phyloP scores from a whole-genome alignment of 2,329 filamentous ascomycete genomes.

The Lizonia empirigonia region DNA sequence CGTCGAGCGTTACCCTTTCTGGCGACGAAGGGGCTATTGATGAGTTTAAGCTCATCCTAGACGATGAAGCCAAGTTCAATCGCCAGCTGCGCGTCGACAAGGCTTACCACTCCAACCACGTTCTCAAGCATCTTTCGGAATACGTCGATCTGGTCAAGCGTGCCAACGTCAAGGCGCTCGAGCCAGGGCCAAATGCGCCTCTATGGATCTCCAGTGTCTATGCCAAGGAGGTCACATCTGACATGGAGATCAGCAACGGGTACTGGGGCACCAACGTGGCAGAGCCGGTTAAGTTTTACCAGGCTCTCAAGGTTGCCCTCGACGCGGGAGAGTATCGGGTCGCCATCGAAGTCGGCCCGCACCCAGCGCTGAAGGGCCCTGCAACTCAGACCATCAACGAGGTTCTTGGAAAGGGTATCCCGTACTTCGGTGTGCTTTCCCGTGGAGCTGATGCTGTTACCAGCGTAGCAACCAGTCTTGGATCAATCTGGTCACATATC shows the following conservation, averaged over 20 bases:
- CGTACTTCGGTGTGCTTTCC: not conserved
- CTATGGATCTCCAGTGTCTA: not conserved
- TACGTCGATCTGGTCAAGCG: too few species aligned
- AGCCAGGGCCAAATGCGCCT: too few species aligned
- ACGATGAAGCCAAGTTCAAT: not conserved
- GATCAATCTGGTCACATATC: not conserved
- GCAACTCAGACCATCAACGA: constrained; percentile 39
- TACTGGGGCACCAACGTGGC: not conserved
- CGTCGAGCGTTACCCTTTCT: not conserved
- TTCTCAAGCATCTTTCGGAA: too few species aligned
- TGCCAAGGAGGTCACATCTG: not conserved
- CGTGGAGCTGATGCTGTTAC: not conserved
- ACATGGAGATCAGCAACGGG: not conserved
- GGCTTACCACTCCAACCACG: not conserved
- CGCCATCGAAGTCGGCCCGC: constrained; percentile 54
- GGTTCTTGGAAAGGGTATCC: not conserved
- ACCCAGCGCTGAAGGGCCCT: constrained; percentile 53
- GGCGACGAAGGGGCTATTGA: not conserved
- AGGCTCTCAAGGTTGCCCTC: not conserved
- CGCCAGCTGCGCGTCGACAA: not conserved
- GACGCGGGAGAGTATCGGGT: constrained; percentile 26
- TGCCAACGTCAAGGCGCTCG: too few species aligned
- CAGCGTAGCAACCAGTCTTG: not conserved
- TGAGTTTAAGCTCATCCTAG: not conserved
- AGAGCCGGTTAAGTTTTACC: not conserved